These are phyloP conservation scores for Podila minutissima DNA, from an alignment of 192 early-diverging fungal genomes.

Conservation along the genomic window DNA sequence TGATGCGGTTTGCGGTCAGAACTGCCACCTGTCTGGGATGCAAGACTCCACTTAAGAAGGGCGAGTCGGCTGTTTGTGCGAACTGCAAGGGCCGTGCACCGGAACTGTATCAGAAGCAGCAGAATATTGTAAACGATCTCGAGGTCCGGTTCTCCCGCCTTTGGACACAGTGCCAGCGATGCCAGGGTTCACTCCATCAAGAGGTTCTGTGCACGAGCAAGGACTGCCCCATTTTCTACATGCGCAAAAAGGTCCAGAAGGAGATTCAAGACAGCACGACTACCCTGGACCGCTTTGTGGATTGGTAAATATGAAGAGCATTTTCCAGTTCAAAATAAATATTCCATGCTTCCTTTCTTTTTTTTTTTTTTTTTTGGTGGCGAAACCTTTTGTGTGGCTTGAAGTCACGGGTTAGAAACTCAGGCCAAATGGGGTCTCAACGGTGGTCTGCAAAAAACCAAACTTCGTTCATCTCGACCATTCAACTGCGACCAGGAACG, in stretches of 20 bases:
- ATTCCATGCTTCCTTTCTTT: too few species aligned
- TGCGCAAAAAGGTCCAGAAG: conserved; percentile 97
- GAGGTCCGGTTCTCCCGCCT: conserved; percentile 85
- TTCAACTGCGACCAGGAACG: too few species aligned
- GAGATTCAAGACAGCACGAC: conserved; percentile 82
- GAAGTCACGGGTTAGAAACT: too few species aligned
- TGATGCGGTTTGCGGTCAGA: conserved; percentile 96
- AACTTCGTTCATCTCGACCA: too few species aligned
- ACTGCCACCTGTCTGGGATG: conserved; percentile 94
- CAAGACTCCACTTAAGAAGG: conserved; percentile 81
- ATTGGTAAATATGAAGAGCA: conserved; percentile 18
- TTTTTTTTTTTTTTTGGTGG: too few species aligned
- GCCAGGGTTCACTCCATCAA: conserved; percentile 93
- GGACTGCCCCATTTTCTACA: conserved; percentile 98
- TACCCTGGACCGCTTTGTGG: conserved; percentile 77
- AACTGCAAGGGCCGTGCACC: conserved; percentile 76
- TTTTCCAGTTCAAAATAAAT: too few species aligned
- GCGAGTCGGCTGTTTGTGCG: conserved; percentile 81
- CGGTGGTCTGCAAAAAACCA: too few species aligned
- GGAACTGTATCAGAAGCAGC: conserved; percentile 83
- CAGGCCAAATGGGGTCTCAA: too few species aligned
- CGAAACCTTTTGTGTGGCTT: too few species aligned
- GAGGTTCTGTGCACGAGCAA: conserved; percentile 95
- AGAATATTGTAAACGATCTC: conserved; percentile 72
- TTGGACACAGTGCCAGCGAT: conserved; percentile 99